Evolutionary conservation across 2,329 filamentous ascomycete genomes (phyloP).

Genomic region (Calycina herbarum): DNA sequence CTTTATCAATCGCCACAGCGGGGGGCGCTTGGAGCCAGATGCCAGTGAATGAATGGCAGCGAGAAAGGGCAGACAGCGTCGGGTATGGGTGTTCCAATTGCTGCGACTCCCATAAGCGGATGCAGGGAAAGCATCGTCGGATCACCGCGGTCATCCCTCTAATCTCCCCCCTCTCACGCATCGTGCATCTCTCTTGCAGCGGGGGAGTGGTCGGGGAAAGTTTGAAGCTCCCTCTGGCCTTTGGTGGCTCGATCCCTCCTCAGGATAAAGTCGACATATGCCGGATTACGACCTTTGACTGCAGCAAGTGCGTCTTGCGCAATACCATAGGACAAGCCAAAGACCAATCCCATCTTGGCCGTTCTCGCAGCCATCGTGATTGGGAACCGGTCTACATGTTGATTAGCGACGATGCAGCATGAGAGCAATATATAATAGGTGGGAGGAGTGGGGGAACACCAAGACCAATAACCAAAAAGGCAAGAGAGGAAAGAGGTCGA

Average conservation of each 20-base stretch:
- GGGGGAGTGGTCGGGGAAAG: too few relatives aligned
- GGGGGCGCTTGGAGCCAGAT: constrained; percentile 1
- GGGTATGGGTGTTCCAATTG: too few relatives aligned
- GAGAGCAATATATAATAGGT: neutral
- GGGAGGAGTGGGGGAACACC: neutral
- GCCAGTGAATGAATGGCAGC: too few relatives aligned
- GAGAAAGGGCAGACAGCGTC: too few relatives aligned
- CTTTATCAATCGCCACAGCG: constrained; percentile 2
- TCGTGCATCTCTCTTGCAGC: too few relatives aligned
- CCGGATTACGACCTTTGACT: constrained; percentile 68
- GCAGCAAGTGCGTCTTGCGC: constrained; percentile 74
- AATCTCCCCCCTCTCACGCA: too few relatives aligned
- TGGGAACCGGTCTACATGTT: constrained; percentile 69
- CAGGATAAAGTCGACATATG: constrained; percentile 70
- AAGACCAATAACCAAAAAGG: neutral
- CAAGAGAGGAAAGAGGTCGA: too few relatives aligned
- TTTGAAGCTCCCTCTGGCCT: neutral
- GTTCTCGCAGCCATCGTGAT: constrained; percentile 74
- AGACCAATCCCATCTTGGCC: constrained; percentile 74
- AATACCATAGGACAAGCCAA: constrained; percentile 78
- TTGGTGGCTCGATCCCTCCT: constrained; percentile 41
- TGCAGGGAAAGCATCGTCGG: too few relatives aligned
- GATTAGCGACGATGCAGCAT: constrained; percentile 13
- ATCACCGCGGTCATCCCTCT: too few relatives aligned
- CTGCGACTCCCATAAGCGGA: too few relatives aligned